Conservation (phyloP, 2,329 filamentous ascomycete species). For the Fusarium sterilihyphosum region DNA sequence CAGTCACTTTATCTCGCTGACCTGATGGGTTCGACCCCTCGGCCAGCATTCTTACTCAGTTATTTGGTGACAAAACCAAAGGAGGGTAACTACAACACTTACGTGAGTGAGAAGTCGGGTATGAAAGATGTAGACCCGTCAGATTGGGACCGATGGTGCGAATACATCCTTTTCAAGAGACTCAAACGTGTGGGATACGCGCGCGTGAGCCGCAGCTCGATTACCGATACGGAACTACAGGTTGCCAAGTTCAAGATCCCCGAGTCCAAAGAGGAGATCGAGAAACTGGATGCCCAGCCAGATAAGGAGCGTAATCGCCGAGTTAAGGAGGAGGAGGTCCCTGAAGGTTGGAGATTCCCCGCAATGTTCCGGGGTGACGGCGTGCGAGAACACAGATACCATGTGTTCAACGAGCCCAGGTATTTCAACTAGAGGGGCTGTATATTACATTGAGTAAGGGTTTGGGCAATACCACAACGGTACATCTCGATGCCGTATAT, state of each 20-base stretch:
- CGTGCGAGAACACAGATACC: constrained; percentile 89
- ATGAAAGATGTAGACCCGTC: constrained; percentile 95
- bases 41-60: constrained; percentile 85
- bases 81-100: constrained; percentile 96
- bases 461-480: constrained; percentile 10
- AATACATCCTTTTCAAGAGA: constrained; percentile 96
- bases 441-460: not conserved
- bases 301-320: constrained; percentile 65
- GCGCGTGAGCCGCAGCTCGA: constrained; percentile 85
- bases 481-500: not conserved
- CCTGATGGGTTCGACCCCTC: constrained; percentile 83
- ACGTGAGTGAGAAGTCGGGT: constrained; percentile 84
- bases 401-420: constrained; percentile 92
- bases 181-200: constrained; percentile 89
- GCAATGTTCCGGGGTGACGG: constrained; percentile 84
- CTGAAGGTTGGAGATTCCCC: constrained; percentile 84
- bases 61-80: constrained; percentile 93
- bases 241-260: constrained; percentile 95
- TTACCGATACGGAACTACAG: constrained; percentile 97
- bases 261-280: constrained; percentile 65
- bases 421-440: constrained; percentile 62
- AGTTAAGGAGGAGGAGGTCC: constrained; percentile 77
- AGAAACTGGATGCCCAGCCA: constrained; percentile 51
- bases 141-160: constrained; percentile 98
- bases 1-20: constrained; percentile 88